Base-by-base conservation (phyloP, 1,284 basidiomycete genomes). In the Cryptococcus jaspeensis region DNA sequence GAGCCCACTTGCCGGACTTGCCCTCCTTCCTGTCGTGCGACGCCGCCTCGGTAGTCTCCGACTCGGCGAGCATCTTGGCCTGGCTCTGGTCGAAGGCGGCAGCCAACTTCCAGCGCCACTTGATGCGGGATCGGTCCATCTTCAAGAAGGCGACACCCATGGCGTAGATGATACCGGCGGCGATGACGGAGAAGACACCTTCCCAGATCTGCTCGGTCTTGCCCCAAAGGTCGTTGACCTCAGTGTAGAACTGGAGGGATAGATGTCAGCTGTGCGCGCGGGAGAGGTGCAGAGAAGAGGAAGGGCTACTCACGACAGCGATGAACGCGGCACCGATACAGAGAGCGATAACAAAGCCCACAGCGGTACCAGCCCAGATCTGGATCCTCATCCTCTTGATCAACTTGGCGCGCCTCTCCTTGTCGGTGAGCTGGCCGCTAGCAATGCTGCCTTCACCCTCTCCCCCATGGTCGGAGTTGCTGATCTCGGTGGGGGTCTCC, bases 51-150 rank as follows among this genome's bases (percentile, higher is more conserved):
- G 52, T 25, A 44, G 50, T 22, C 36, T 59, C 36, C 20, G 49
- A 48, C 43, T 53, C 53, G 8, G 52, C 50, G 25, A 55, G 45
- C 40, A 62, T 55, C 35, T 60, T 63, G 13, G 55, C 36, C 43
- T 68, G 62, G 18, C 61, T 64, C 28, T 81, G 81, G 43, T 85
- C 83, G 76, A 95, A 94, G 0, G 92, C 88, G 36, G 81, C 81
- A 56, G 85, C 82, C 48, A 97, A 84, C 80, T 94, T 95, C 70
- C 90, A 78, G 61, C 90, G 85, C 93, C 92, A 97, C 76, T 90
- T 91, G 22, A 87, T 83, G 72, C 91, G 89, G 12, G 92, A 88
- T 63, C 82, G 80, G 67, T 79, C 76, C 76, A 79, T 77, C 58
- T 74, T 76, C 65, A 89, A 81, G 84, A 90, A 89, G 16, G 86